Base-by-base conservation (phyloP, 2,329 filamentous ascomycete genomes). In the Epicoccum sorghinum region DNA sequence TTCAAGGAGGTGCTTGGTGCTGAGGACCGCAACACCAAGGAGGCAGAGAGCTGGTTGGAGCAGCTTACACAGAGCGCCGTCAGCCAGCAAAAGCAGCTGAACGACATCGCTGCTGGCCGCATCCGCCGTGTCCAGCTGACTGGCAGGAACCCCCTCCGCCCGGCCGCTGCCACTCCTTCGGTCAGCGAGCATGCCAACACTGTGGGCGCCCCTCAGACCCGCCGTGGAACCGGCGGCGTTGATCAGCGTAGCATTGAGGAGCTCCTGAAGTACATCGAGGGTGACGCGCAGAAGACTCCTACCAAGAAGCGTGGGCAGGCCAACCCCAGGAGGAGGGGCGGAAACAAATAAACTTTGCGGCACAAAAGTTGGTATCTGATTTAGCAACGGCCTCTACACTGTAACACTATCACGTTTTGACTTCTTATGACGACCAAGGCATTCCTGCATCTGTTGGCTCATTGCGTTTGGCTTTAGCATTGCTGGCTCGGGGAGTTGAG, bases 21-120 rank as follows among this genome's bases (percentile, higher is more conserved):
- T 1, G 88, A 96, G 35, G 93, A 98, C 76, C 91, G 93, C 76
- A 98, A 99, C 80, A 99, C 95, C 59, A 97, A 96, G 80, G 95
- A 99, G 75, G 93, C 95, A 2, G 93, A 96, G 79, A 90, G 86
- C 70, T 99, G 95, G 95, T 85, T 98, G 23, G 91, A 96, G 77
- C 93, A 96, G 76, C 85, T 99, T 55, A 98, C 93, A 0, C 90
- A 96, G 76, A 97, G 96, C 68, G 95, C 95, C 39, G 95, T 99
- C 36, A 89, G 87, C 30, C 92, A 98, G 63, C 93, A 93, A 45
- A 97, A 96, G 80, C 92, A 96, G 69, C 89, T 91, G 56, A 96
- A 96, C 79, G 90, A 95, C 60, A 82, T 90, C 33, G 88, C 95
- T 75, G 86, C 73, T 43, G 86, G 89, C 51, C 85, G 89, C 57